Evolutionary conservation across 1,284 basidiomycete genomes (phyloP), one percentile per base, ranked within the genome.

Genomic region (Sparassis latifolia): DNA sequence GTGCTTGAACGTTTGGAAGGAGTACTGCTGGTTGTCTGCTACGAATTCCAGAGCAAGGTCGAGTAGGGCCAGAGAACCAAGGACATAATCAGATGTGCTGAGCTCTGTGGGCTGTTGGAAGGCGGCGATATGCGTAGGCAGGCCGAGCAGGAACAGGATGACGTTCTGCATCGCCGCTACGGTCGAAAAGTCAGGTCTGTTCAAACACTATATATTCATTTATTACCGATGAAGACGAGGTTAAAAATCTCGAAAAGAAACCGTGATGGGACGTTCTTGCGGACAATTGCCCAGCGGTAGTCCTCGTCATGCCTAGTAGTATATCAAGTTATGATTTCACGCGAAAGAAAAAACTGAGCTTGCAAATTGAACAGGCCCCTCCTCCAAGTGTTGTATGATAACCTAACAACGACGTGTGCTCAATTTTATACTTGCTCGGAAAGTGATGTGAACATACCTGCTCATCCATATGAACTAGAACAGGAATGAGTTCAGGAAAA

Each of bases 21-120:
- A 79, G 68, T 82, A 94, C 64, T 97, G 95, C 64, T 95, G 90
- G 60, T 95, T 92, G 67, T 98, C 95, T 3, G 92, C 80, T 1
- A 78, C 80, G 68, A 90, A 92, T 64, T 97, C 92, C 44, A 83
- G 57, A 2, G 70, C 72, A 40, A 93, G 66, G 32, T 81, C 74
- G 38, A 80, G 52, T 10, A 93, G 67, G 3, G 82, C 80, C 0
- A 86, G 65, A 0, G 67, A 64, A 2, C 82, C 74, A 31, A 94
- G 74, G n/a, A 77, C 49, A 56, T 80, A 79, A 65, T 97, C 95
- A 20, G 82, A 79, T 1, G 67, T 58, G 43, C 71, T 66, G 42
- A 94, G 75, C 38, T 72, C 54, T 2, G 74, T 69, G 38, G 82
- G 78, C 5, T 84, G 75, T 53, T 83, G 78, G 33, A 70, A 59